Conservation (phyloP, 441 rosid species). For the Kokia cookei region DNA sequence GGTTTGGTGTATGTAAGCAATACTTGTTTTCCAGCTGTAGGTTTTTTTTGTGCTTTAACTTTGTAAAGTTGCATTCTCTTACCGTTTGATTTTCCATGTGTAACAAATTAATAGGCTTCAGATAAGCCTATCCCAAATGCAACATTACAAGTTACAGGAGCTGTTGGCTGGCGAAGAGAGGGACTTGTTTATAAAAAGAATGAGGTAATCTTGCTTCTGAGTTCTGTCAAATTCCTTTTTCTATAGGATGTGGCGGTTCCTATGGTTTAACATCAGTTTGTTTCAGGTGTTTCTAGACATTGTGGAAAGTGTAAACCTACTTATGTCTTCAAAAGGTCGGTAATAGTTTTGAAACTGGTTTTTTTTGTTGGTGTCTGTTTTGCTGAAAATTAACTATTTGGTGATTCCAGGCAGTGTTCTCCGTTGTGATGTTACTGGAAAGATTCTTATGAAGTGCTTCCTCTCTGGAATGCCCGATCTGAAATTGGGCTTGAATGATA, state of each 20-base stretch:
- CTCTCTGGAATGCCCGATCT: conserved; percentile 99
- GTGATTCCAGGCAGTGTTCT: conserved; percentile 69
- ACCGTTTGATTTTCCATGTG: conserved; percentile 6
- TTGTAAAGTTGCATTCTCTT: not conserved
- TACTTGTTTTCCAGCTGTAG: not conserved
- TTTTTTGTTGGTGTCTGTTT: not conserved
- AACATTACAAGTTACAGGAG: conserved; percentile 98
- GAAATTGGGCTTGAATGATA: conserved; percentile 97
- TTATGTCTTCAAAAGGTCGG: conserved; percentile 96
- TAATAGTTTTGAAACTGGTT: not conserved
- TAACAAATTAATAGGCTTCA: conserved; percentile 45
- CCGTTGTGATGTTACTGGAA: conserved; percentile 97
- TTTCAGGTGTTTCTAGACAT: conserved; percentile 92
- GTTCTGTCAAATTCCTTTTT: not conserved
- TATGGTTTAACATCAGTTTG: conserved; percentile 12
- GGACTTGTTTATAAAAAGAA: conserved; percentile 94
- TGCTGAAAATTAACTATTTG: conserved; percentile 12
- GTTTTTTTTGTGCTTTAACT: conserved; percentile 1
- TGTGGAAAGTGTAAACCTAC: conserved; percentile 96
- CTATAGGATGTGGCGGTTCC: not conserved
- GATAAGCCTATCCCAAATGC: conserved; percentile 98
- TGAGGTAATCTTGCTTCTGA: conserved; percentile 48
- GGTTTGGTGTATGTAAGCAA: not conserved
- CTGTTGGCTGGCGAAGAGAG: conserved; percentile 99
- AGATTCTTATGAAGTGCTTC: conserved; percentile 97